Evolutionary conservation across 2,329 filamentous ascomycete species (phyloP).

Genomic region (Cytospora schulzeri): DNA sequence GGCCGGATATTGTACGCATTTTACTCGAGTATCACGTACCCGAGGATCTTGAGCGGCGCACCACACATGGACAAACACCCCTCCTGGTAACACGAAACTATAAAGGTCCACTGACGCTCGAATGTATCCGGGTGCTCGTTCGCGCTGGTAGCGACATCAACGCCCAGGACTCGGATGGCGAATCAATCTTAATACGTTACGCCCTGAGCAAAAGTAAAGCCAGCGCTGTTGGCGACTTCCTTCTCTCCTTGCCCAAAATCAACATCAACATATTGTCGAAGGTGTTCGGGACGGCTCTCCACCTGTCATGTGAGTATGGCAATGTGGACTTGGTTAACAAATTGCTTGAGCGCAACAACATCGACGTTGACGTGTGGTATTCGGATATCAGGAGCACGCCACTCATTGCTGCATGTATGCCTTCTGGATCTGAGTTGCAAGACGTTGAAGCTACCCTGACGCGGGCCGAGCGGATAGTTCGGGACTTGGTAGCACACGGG

Average conservation of each 20-base stretch:
- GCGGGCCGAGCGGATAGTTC: not conserved
- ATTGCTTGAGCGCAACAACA: not conserved
- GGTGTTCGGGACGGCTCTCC: not conserved
- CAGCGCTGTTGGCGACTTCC: not conserved
- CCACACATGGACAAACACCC: not conserved
- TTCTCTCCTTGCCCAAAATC: not conserved
- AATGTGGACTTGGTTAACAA: not conserved
- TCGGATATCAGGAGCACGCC: not conserved
- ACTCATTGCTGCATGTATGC: not conserved
- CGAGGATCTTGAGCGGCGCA: not conserved
- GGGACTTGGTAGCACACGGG: not conserved
- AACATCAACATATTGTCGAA: not conserved
- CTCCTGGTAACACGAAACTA: not conserved
- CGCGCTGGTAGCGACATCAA: constrained; percentile 2
- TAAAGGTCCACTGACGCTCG: not conserved
- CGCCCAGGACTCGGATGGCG: not conserved
- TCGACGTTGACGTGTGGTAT: not conserved
- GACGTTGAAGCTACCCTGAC: not conserved
- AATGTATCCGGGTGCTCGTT: not conserved
- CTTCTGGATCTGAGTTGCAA: not conserved
- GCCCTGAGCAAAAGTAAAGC: no score
- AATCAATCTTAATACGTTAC: not conserved
- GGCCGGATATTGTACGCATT: not conserved
- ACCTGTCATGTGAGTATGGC: not conserved
- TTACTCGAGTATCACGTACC: not conserved